A percentile compares a stretch with the other conserved stretches of the same genome.
Evolutionary conservation across 1,284 basidiomycete genomes (phyloP).

Genomic region (Heterobasidion irregulare): DNA sequence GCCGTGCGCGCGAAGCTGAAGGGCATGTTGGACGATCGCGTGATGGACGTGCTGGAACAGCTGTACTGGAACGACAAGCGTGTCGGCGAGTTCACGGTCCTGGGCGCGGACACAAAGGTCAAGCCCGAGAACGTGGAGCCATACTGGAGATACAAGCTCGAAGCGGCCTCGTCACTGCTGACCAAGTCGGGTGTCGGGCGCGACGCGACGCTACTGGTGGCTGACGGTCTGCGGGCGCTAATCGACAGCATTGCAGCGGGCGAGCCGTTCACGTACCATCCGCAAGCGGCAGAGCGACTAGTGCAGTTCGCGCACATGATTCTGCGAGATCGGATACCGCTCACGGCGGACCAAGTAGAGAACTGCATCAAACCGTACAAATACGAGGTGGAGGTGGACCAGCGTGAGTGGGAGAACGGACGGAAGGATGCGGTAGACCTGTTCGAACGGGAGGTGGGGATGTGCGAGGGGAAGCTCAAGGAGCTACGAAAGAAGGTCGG

Average conservation of each 20-base stretch:
- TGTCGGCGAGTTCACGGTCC: conserved; percentile 63
- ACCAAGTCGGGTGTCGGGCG: conserved; percentile 98
- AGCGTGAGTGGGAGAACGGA: conserved; percentile 87
- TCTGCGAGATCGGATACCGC: conserved; percentile 82
- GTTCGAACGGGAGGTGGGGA: conserved; percentile 76
- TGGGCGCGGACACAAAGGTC: conserved; percentile 67
- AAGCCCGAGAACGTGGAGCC: conserved; percentile 77
- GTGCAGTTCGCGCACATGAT: conserved; percentile 90
- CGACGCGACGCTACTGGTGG: conserved; percentile 90
- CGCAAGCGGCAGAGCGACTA: conserved; percentile 80
- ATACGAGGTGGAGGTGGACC: conserved; percentile 90
- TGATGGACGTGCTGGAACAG: conserved; percentile 95
- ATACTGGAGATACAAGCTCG: conserved; percentile 95
- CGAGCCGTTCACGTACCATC: conserved; percentile 92
- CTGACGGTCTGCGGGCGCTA: conserved; percentile 83
- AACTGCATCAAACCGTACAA: conserved; percentile 99
- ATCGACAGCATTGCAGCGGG: conserved; percentile 83
- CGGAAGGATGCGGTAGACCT: conserved; percentile 67
- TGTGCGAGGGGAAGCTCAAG: conserved; percentile 83
- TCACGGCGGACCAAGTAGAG: conserved; percentile 97
- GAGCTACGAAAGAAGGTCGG: conserved; percentile 86
- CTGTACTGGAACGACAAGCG: conserved; percentile 95
- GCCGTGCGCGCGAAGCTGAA: conserved; percentile 86
- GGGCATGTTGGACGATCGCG: conserved; percentile 88
- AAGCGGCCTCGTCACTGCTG: conserved; percentile 84